Base-by-base conservation (phyloP, 2,329 filamentous ascomycete genomes). In the Talaromyces sp. region DNA sequence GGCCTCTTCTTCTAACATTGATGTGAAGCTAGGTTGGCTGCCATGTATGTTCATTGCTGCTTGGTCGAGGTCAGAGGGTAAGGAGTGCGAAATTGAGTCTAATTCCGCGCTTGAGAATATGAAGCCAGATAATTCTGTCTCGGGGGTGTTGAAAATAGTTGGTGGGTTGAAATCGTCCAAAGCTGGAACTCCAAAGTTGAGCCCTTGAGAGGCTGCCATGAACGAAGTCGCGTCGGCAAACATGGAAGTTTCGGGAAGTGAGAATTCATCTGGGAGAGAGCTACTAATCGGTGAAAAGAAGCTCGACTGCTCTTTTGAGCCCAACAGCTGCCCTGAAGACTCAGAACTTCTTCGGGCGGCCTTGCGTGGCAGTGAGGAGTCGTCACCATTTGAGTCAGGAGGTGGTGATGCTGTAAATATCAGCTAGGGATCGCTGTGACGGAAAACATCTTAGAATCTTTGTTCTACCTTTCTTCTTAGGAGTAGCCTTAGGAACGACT, bases 401-500 rank as follows among this genome's bases (percentile, higher is more conserved):
- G 63, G 59, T 39, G 63, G 59, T 22, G 63, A 62, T 50, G 63
- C 63, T 65, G n/a, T 19, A 24, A 11, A 47, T 16, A 43, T 62
- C 35, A 65, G 33, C 22, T 43, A 2, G 54, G 16, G 41, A 13
- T 14, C 8, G 19, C 9, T 27, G 11, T 19, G 8, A 5, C 27
- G 27, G 7, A 27, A 35, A n/a, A 7, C 14, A 41, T 56, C 52
- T n/a, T 13, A 31, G 16, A 39, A 9, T 6, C 9, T 41, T 69
- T 70, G 47, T 69, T 81, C 81, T 75, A 77, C 83, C 84, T 72
- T 81, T 84, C 47, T 77, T 67, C 70, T 82, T 84, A 14, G 70
- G 64, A 33, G 69, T 67, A 27, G 74, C 67, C 45, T 76, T 80
- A 37, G 73, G 70, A 67, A 87, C 81, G 63, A 79, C 19, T 45